These are phyloP conservation scores for Solanum pennellii DNA, from an alignment of 257 asterid species.

Conservation along the genomic window DNA sequence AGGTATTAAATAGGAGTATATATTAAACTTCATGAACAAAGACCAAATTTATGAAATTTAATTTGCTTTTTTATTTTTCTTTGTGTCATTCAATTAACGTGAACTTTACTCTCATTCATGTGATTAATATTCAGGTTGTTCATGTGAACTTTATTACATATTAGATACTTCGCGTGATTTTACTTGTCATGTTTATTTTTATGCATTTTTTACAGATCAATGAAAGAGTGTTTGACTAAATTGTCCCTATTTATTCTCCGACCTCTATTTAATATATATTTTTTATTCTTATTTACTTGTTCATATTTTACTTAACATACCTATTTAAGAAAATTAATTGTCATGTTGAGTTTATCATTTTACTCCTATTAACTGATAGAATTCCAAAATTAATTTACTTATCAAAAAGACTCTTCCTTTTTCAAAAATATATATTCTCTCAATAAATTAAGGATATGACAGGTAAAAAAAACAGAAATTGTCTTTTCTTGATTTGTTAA, in stretches of 20 bases:
- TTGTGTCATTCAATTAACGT: not conserved
- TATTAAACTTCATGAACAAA: not conserved
- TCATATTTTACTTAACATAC: no score
- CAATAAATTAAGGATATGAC: no score
- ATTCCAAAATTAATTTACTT: no score
- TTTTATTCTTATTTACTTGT: no score
- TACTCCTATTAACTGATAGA: no score
- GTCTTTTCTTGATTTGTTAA: no score
- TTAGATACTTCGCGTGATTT: accelerated
- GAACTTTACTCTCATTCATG: not conserved
- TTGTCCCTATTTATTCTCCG: not conserved
- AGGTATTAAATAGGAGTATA: not conserved
- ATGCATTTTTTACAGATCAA: not conserved
- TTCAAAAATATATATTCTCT: no score
- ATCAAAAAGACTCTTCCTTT: no score
- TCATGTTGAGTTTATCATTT: no score
- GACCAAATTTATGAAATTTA: not conserved
- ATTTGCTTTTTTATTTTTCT: not conserved
- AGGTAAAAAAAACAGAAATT: no score
- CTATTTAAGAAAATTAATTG: no score
- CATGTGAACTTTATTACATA: not conserved
- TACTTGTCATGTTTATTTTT: not conserved
- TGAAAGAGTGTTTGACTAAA: not conserved
- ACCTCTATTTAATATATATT: not conserved
- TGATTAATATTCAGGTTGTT: not conserved